Evolutionary conservation across 495 filamentous ascomycete species (phyloP).

Genomic region (Cercophora sp.): DNA sequence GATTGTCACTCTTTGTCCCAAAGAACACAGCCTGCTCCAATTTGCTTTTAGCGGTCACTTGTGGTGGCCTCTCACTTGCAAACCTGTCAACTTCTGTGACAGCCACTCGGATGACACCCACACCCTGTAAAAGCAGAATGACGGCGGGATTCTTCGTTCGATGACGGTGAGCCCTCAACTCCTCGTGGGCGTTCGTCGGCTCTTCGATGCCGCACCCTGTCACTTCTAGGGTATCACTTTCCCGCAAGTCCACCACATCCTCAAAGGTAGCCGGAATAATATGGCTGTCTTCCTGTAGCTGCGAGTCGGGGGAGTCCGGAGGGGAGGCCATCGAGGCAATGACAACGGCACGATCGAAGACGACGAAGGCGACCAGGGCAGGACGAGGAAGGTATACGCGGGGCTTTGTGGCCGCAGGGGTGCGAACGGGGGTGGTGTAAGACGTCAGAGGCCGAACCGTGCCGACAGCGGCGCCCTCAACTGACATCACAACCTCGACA

Average conservation of each 20-base stretch:
- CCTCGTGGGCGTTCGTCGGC: slow-evolving; percentile 38
- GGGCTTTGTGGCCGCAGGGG: slow-evolving; percentile 48
- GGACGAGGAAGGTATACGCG: slow-evolving; percentile 74
- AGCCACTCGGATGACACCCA: slow-evolving; percentile 75
- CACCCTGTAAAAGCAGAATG: slow-evolving; percentile 71
- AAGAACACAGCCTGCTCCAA: slow-evolving; percentile 94
- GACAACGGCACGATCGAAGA: slow-evolving; percentile 71
- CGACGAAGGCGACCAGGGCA: slow-evolving; percentile 73
- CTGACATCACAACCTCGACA: slow-evolving; percentile 42
- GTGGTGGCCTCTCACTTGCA: slow-evolving; percentile 42
- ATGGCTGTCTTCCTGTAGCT: slow-evolving; percentile 62
- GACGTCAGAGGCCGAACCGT: slow-evolving; percentile 59
- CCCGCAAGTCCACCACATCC: slow-evolving; percentile 77
- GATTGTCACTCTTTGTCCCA: slow-evolving; percentile 72
- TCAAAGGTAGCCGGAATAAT: slow-evolving; percentile 63
- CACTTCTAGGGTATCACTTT: slow-evolving; percentile 57
- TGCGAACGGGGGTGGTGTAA: slow-evolving; percentile 47
- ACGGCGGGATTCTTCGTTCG: slow-evolving; percentile 59
- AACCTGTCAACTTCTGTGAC: slow-evolving; percentile 51
- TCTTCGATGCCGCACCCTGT: slow-evolving; percentile 60
- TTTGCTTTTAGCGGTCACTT: slow-evolving; percentile 76
- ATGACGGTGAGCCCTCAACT: slow-evolving; percentile 43
- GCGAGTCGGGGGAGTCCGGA: slow-evolving; percentile 62
- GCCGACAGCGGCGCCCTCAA: slow-evolving; percentile 37
- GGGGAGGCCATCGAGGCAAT: slow-evolving; percentile 62